Percentiles rank a stretch among this genome's conserved stretches.
phyloP scores from a whole-genome alignment of 352 stramenopile species.

The Phytophthora sp. region DNA sequence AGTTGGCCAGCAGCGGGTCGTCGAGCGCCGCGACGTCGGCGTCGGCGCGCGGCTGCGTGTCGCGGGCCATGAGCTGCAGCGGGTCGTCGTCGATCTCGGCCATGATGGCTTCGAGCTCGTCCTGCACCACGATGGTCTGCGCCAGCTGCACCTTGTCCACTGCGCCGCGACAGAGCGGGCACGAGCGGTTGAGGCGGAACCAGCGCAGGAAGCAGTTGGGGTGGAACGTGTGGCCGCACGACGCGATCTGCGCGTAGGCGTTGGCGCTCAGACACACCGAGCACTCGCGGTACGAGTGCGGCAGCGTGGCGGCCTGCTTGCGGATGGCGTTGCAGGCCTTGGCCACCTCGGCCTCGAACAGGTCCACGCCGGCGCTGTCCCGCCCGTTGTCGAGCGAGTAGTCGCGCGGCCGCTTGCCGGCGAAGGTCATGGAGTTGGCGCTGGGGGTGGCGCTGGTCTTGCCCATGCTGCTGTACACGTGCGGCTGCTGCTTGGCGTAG shows the following conservation, averaged over 20 bases:
- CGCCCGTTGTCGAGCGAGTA: slow-evolving; percentile 18
- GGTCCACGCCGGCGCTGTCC: slow-evolving; percentile 45
- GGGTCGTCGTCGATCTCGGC: slow-evolving; percentile 70
- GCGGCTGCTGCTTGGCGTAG: slow-evolving; percentile 2
- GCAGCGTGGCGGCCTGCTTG: slow-evolving; percentile 47
- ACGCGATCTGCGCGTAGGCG: slow-evolving; percentile 69
- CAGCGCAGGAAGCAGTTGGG: slow-evolving; percentile 79
- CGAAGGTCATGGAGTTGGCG: slow-evolving; percentile 23
- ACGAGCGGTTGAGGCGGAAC: slow-evolving; percentile 78
- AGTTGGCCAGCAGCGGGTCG: slow-evolving; percentile 46
- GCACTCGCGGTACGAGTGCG: slow-evolving; percentile 71
- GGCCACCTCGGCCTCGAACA: slow-evolving; percentile 72
- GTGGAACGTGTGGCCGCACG: slow-evolving; percentile 84
- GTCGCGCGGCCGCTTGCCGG: slow-evolving; percentile 35
- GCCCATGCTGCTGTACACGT: slow-evolving; percentile 7
- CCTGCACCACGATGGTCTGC: slow-evolving; percentile 49
- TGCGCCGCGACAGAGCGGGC: slow-evolving; percentile 66
- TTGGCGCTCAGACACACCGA: slow-evolving; percentile 77
- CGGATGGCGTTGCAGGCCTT: slow-evolving; percentile 57
- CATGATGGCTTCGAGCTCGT: slow-evolving; percentile 83
- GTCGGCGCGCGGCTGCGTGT: not conserved
- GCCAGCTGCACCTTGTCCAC: slow-evolving; percentile 72
- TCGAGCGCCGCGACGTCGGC: slow-evolving; percentile 30
- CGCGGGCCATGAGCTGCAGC: slow-evolving; percentile 30
- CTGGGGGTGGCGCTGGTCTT: not conserved